phyloP scores from a whole-genome alignment of 352 stramenopile genomes.

The Sclerospora graminicola region DNA sequence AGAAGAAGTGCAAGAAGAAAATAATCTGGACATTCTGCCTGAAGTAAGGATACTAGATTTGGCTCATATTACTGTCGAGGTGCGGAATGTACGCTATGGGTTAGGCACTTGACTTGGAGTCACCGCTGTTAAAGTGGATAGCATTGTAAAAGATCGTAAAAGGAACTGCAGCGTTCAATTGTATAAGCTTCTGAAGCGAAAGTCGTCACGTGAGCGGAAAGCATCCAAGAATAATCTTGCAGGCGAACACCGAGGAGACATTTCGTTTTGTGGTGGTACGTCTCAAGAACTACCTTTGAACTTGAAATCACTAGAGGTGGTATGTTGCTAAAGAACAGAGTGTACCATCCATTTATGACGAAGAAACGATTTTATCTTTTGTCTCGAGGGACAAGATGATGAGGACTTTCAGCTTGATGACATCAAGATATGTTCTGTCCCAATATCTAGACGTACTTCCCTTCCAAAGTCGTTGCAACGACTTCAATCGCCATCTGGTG shows the following conservation, averaged over 20 bases:
- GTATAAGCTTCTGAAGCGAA: constrained; percentile 81
- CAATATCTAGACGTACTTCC: constrained; percentile 34
- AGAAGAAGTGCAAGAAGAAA: constrained; percentile 84
- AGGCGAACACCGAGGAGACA: constrained; percentile 60
- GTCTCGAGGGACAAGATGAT: constrained; percentile 23
- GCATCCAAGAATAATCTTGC: constrained; percentile 27
- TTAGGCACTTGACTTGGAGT: constrained; percentile 81
- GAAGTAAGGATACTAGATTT: constrained; percentile 49
- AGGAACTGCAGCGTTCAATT: constrained; percentile 76
- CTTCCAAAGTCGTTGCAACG: constrained; percentile 52
- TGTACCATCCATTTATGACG: constrained; percentile 15
- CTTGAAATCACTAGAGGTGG: constrained; percentile 35
- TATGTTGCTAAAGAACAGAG: constrained; percentile 19
- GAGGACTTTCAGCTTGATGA: constrained; percentile 37
- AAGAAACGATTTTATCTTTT: constrained; percentile 13
- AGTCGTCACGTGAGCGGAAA: constrained; percentile 48
- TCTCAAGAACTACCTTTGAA: constrained; percentile 68
- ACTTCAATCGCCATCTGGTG: constrained; percentile 50
- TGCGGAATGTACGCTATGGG: constrained; percentile 76
- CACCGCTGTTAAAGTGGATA: constrained; percentile 71
- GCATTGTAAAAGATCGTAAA: constrained; percentile 64
- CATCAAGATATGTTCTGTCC: constrained; percentile 24
- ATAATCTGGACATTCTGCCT: constrained; percentile 65
- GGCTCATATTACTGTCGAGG: constrained; percentile 78
- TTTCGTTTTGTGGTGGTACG: constrained; percentile 80